phyloP scores from a whole-genome alignment of 176 grass and related monocot species.

The Tillandsia fasciculata region DNA sequence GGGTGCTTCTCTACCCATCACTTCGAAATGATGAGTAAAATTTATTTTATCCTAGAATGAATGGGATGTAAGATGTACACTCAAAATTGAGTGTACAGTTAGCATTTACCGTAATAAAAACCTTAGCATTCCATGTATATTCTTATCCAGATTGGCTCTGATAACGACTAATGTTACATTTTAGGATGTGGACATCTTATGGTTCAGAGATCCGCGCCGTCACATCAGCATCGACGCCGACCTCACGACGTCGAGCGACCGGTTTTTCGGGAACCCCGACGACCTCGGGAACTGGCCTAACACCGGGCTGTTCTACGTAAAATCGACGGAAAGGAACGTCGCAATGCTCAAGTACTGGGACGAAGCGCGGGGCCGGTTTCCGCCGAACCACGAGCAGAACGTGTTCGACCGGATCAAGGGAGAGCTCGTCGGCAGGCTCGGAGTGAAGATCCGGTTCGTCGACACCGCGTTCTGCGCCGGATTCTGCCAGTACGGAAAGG shows the following conservation, averaged over 20 bases:
- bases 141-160: too few relatives aligned
- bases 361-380: conserved; percentile 27
- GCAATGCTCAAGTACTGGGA: conserved; percentile 44
- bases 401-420: conserved; percentile 45
- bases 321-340: conserved; percentile 30
- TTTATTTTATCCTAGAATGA: too few relatives aligned
- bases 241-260: conserved; percentile 44
- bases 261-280: conserved; percentile 38
- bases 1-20: too few relatives aligned
- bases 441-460: conserved; percentile 30
- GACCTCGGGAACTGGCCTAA: conserved; percentile 49
- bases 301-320: conserved; percentile 58
- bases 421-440: conserved; percentile 21
- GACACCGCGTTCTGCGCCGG: conserved; percentile 28
- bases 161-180: not conserved
- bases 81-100: too few relatives aligned
- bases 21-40: too few relatives aligned
- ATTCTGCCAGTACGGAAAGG: conserved; percentile 29
- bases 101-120: too few relatives aligned
- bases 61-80: too few relatives aligned
- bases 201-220: conserved; percentile 64
- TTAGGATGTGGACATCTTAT: conserved; percentile 69
- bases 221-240: conserved; percentile 63
- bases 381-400: conserved; percentile 30
- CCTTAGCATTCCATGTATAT: too few relatives aligned